A percentile compares a stretch with the other conserved stretches of the same genome.
These are phyloP conservation scores for Patellaria atrata DNA, from an alignment of 495 filamentous ascomycete genomes.

Conservation along the genomic window DNA sequence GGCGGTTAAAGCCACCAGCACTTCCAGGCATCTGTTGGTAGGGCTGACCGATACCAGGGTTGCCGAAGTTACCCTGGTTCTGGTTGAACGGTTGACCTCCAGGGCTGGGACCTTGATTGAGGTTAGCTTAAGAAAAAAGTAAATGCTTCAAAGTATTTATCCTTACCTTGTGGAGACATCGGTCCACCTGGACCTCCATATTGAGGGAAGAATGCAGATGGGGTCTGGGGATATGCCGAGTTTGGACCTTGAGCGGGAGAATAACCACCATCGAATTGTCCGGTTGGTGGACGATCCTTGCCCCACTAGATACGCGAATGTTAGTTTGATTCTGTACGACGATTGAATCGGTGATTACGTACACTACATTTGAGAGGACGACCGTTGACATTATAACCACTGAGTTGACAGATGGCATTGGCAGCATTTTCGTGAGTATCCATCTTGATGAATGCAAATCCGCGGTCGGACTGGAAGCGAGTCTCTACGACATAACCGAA, in stretches of 20 bases:
- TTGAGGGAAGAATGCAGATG: constrained; percentile 83
- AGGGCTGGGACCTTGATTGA: constrained; percentile 39
- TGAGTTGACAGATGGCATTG: constrained; percentile 96
- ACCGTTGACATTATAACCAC: constrained; percentile 93
- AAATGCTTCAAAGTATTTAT: constrained; percentile 12
- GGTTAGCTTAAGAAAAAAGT: constrained; percentile 32
- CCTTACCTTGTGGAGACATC: constrained; percentile 54
- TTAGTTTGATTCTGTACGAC: not conserved
- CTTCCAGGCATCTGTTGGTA: constrained; percentile 37
- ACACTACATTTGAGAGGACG: constrained; percentile 97
- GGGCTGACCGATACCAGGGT: constrained; percentile 39
- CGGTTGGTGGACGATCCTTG: constrained; percentile 89
- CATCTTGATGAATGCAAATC: constrained; percentile 99
- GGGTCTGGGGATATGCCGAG: constrained; percentile 51
- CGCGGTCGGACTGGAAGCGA: constrained; percentile 93
- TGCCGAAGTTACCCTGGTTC: constrained; percentile 43
- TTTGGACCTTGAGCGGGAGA: constrained; percentile 61
- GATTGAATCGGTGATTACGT: constrained; percentile 32
- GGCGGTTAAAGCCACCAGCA: constrained; percentile 26
- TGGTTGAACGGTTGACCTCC: constrained; percentile 47
- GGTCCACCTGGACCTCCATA: constrained; percentile 58
- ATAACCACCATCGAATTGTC: constrained; percentile 62
- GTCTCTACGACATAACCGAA: constrained; percentile 96
- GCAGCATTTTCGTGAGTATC: constrained; percentile 96
- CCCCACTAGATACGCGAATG: constrained; percentile 55